Evolutionary conservation across 1,284 basidiomycete genomes (phyloP).

Genomic region (Cutaneotrichosporon arboriforme): DNA sequence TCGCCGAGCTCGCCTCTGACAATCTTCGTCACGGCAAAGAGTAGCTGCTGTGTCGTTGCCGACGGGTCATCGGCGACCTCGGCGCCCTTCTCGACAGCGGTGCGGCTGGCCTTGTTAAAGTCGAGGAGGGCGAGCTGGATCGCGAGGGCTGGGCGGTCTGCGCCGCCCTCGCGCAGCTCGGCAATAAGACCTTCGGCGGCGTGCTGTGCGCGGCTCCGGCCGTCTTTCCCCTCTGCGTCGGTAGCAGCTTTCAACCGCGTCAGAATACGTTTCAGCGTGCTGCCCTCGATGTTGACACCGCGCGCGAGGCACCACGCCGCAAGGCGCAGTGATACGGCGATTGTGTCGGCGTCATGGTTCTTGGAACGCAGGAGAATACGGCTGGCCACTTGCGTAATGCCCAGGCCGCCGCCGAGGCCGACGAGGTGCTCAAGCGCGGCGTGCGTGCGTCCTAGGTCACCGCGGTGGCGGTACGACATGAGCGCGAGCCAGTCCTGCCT

Average conservation of each 20-base stretch:
- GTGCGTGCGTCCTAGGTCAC: slow-evolving; percentile 1
- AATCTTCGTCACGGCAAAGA: background rate
- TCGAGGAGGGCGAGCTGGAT: slow-evolving; percentile 8
- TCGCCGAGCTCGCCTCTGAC: background rate
- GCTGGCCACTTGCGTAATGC: slow-evolving; percentile 8
- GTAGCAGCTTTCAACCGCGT: slow-evolving; percentile 9
- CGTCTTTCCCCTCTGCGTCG: background rate
- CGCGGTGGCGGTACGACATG: slow-evolving; percentile 3
- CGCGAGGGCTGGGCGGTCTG: slow-evolving; percentile 7
- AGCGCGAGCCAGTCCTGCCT: slow-evolving; percentile 11
- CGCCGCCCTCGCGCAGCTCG: slow-evolving; percentile 11
- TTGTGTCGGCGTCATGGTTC: background rate
- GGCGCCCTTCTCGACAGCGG: background rate
- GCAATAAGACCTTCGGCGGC: slow-evolving; percentile 3
- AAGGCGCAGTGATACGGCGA: slow-evolving; percentile 9
- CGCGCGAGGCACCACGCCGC: slow-evolving; percentile 18
- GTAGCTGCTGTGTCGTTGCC: background rate
- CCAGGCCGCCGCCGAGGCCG: slow-evolving; percentile 14
- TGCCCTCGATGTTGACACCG: slow-evolving; percentile 2
- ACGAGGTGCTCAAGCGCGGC: slow-evolving; percentile 17
- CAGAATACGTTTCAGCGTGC: slow-evolving; percentile 1
- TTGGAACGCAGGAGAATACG: slow-evolving; percentile 1
- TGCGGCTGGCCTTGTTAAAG: slow-evolving; percentile 1
- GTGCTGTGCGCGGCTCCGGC: background rate
- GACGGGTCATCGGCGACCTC: background rate